A percentile compares a stretch with the other conserved stretches of the same genome.
phyloP scores from a whole-genome alignment of 768 basidiomycete genomes.

The Kockovaella imperatae region DNA sequence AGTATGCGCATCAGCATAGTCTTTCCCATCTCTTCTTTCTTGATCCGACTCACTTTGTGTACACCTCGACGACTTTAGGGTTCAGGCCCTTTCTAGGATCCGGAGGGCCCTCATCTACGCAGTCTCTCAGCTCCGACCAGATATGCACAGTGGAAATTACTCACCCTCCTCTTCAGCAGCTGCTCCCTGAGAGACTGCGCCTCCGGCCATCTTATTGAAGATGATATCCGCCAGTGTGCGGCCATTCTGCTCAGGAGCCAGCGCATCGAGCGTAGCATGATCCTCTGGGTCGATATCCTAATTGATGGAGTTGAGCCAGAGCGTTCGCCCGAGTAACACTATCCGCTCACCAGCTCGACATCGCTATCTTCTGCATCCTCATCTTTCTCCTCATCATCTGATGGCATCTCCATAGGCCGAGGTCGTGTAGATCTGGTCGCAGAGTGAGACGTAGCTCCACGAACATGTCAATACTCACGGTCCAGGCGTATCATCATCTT shows the following conservation, averaged over 20 bases:
- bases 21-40: too few relatives aligned
- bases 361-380: conserved; percentile 36
- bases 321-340: too few relatives aligned
- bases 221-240: conserved; percentile 90
- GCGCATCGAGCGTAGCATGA: conserved; percentile 67
- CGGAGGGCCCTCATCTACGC: conserved; percentile 44
- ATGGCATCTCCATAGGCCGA: conserved; percentile 11
- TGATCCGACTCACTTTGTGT: conserved; percentile 62
- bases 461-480: conserved; percentile 2
- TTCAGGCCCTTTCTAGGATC: conserved; percentile 84
- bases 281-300: conserved; percentile 81
- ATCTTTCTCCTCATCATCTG: conserved; percentile 29
- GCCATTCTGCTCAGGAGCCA: conserved; percentile 17
- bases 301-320: neutral
- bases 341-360: too few relatives aligned
- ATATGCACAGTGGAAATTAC: conserved; percentile 4
- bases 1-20: neutral
- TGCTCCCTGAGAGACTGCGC: conserved; percentile 49
- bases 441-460: conserved; percentile 6
- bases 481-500: conserved; percentile 17
- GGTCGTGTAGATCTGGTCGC: conserved; percentile 16
- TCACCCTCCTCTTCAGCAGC: conserved; percentile 42
- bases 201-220: conserved; percentile 77
- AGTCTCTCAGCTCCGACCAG: conserved; percentile 8
- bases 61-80: conserved; percentile 85